phyloP scores from a whole-genome alignment of 768 basidiomycete genomes.

The Tricholoma hemisulphureum region DNA sequence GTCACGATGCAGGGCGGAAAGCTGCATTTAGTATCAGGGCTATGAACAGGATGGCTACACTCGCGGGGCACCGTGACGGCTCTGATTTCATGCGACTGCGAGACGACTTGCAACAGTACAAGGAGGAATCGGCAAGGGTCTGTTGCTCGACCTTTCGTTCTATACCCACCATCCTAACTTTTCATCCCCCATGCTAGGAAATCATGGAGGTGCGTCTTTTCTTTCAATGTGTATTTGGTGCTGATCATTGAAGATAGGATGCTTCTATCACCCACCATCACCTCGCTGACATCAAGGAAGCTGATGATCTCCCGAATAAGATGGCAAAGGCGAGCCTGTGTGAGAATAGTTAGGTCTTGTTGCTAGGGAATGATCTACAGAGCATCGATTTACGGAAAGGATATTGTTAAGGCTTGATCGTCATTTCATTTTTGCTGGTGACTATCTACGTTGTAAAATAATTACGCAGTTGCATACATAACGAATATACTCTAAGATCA shows the following conservation, averaged over 20 bases:
- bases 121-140: slow-evolving; percentile 74
- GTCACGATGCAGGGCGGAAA: slow-evolving; percentile 65
- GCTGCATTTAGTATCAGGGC: slow-evolving; percentile 87
- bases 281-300: slow-evolving; percentile 14
- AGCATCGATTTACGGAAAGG: background rate
- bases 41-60: slow-evolving; percentile 71
- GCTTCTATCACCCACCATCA: slow-evolving; percentile 51
- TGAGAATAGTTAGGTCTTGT: slow-evolving; percentile 13
- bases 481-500: background rate
- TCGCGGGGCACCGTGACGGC: slow-evolving; percentile 45
- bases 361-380: background rate
- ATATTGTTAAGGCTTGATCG: background rate
- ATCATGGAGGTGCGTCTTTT: slow-evolving; percentile 25
- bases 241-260: slow-evolving; percentile 24
- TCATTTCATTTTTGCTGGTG: background rate
- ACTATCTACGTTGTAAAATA: slow-evolving; percentile 1
- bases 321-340: slow-evolving; percentile 30
- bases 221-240: background rate
- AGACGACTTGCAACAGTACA: slow-evolving; percentile 63
- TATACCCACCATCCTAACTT: background rate
- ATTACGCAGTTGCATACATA: background rate
- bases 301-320: slow-evolving; percentile 27
- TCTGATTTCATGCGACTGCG: slow-evolving; percentile 50
- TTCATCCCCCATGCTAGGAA: slow-evolving; percentile 27
- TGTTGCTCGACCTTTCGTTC: slow-evolving; percentile 6